These are phyloP conservation scores for Auriscalpium orientale DNA, from an alignment of 768 basidiomycete genomes.

Conservation along the genomic window DNA sequence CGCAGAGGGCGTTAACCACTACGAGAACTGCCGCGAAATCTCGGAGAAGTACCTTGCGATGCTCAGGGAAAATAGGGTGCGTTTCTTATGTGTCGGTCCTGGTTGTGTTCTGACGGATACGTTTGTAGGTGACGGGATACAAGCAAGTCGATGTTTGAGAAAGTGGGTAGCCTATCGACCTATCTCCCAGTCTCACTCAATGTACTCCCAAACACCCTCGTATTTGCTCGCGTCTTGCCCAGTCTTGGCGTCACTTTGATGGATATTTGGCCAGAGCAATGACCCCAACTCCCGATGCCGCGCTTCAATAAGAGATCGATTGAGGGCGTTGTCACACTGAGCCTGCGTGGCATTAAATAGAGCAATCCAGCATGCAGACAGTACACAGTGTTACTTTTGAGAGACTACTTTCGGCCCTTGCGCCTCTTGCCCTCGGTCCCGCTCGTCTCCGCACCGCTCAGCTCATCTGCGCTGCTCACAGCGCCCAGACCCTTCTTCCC, in stretches of 20 bases:
- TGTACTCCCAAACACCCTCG: too few relatives aligned
- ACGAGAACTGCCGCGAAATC: constrained; percentile 82
- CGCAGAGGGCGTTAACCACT: constrained; percentile 86
- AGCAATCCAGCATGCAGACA: too few relatives aligned
- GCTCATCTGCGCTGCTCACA: constrained; percentile 54
- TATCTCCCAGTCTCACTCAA: too few relatives aligned
- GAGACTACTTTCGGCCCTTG: constrained; percentile 42
- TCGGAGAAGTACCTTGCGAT: constrained; percentile 76
- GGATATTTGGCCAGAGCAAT: background rate
- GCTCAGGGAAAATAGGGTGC: constrained; percentile 73
- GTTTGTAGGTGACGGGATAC: constrained; percentile 73
- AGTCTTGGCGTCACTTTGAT: background rate
- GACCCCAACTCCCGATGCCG: background rate
- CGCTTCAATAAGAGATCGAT: too few relatives aligned
- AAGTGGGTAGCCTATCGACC: background rate
- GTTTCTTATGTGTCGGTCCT: constrained; percentile 20
- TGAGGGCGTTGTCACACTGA: too few relatives aligned
- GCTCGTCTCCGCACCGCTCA: constrained; percentile 52
- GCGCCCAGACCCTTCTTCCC: constrained; percentile 35
- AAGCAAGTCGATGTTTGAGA: constrained; percentile 61
- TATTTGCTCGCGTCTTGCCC: too few relatives aligned
- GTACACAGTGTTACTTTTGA: too few relatives aligned
- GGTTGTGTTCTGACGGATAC: background rate
- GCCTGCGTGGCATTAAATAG: too few relatives aligned
- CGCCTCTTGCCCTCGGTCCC: constrained; percentile 44